Evolutionary conservation across 2,329 filamentous ascomycete genomes (phyloP).

Genomic region (Penicillium glabrum): DNA sequence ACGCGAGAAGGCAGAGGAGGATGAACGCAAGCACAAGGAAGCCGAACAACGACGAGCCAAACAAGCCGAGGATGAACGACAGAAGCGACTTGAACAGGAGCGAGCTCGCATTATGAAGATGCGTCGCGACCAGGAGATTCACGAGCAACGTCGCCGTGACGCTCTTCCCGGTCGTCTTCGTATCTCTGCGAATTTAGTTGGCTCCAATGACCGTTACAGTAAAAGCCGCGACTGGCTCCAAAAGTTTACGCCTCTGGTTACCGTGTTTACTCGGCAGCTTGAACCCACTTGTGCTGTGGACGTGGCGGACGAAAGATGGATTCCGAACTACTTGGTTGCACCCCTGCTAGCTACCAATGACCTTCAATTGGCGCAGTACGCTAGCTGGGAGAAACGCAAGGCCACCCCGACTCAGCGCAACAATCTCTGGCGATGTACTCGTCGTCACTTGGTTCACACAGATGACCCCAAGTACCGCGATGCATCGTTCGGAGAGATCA

Average conservation of each 20-base stretch:
- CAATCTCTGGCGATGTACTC: slow-evolving; percentile 50
- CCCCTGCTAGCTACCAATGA: slow-evolving; percentile 51
- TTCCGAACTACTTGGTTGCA: slow-evolving; percentile 51
- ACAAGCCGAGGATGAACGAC: slow-evolving; percentile 49
- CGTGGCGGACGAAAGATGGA: slow-evolving; percentile 46
- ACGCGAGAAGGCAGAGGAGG: slow-evolving; percentile 44
- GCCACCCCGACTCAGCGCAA: slow-evolving; percentile 44
- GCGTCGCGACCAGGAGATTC: slow-evolving; percentile 46
- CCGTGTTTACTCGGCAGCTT: slow-evolving; percentile 44
- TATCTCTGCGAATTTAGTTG: slow-evolving; percentile 45
- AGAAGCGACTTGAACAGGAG: slow-evolving; percentile 44
- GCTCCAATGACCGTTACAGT: slow-evolving; percentile 43
- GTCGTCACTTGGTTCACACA: slow-evolving; percentile 46
- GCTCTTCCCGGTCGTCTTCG: slow-evolving; percentile 48
- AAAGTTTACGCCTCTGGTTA: slow-evolving; percentile 49
- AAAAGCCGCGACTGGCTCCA: slow-evolving; percentile 44
- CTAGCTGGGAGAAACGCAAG: slow-evolving; percentile 47
- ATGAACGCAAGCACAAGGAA: slow-evolving; percentile 43
- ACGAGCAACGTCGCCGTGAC: slow-evolving; percentile 47
- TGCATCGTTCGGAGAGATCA: slow-evolving; percentile 40
- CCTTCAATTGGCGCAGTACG: slow-evolving; percentile 34
- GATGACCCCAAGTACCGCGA: slow-evolving; percentile 38
- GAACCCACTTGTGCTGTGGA: slow-evolving; percentile 38
- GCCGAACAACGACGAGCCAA: slow-evolving; percentile 44
- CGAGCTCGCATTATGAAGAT: slow-evolving; percentile 43